phyloP scores from a whole-genome alignment of 768 basidiomycete species.

The Gyrodon lividus region DNA sequence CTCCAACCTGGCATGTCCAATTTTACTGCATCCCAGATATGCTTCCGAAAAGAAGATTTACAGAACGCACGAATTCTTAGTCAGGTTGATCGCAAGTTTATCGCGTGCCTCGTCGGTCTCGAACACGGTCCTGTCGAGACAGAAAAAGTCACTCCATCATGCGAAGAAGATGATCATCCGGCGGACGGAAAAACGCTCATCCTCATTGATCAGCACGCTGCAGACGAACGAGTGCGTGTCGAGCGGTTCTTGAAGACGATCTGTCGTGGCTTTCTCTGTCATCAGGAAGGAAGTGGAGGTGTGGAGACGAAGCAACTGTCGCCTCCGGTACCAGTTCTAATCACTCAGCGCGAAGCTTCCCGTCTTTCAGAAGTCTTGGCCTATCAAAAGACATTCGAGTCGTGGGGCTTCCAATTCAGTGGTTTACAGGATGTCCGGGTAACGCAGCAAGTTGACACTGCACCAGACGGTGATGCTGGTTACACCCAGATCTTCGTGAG shows the following conservation, averaged over 20 bases:
- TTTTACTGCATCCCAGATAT: slow-evolving; percentile 24
- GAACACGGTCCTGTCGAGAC: slow-evolving; percentile 15
- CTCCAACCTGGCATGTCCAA: slow-evolving; percentile 12
- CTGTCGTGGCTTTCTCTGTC: slow-evolving; percentile 63
- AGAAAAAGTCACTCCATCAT: slow-evolving; percentile 14
- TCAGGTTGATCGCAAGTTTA: slow-evolving; percentile 91
- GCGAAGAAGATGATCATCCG: slow-evolving; percentile 12
- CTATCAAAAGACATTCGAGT: slow-evolving; percentile 48
- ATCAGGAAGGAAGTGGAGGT: slow-evolving; percentile 36
- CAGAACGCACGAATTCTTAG: slow-evolving; percentile 58
- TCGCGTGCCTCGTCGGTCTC: slow-evolving; percentile 62
- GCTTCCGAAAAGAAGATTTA: slow-evolving; percentile 56
- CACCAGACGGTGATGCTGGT: slow-evolving; percentile 20
- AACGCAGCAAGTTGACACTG: slow-evolving; percentile 16
- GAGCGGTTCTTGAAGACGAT: slow-evolving; percentile 75
- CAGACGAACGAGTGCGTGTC: slow-evolving; percentile 93
- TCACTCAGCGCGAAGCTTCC: slow-evolving; percentile 64
- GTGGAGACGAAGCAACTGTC: slow-evolving; percentile 44
- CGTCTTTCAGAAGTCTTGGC: slow-evolving; percentile 42
- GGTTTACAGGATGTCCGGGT: slow-evolving; percentile 31
- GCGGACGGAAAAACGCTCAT: slow-evolving; percentile 46
- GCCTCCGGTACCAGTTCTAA: slow-evolving; percentile 58
- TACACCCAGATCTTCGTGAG: slow-evolving; percentile 68
- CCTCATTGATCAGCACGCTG: slow-evolving; percentile 95
- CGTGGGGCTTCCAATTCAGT: slow-evolving; percentile 70